Conservation (phyloP, 2,329 filamentous ascomycete genomes). For the Fusarium buxicola region DNA sequence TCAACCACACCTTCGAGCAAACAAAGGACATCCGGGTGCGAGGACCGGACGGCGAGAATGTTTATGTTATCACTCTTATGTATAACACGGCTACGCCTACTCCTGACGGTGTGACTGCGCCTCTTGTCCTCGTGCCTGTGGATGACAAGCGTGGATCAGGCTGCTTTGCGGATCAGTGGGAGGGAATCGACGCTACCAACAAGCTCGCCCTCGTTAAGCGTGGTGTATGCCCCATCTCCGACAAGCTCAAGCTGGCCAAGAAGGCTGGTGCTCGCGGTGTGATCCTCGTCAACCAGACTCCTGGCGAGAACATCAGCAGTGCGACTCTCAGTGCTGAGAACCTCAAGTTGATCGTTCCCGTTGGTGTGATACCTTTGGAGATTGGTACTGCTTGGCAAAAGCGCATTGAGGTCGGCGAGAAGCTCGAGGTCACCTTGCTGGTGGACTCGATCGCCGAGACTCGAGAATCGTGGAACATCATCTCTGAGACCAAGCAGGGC, state of each 20-base stretch:
- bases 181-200: conserved; percentile 56
- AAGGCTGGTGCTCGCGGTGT: conserved; percentile 57
- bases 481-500: conserved; percentile 57
- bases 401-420: conserved; percentile 50
- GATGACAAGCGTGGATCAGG: conserved; percentile 54
- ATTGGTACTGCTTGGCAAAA: conserved; percentile 52
- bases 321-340: conserved; percentile 65
- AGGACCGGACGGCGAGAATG: conserved; percentile 58
- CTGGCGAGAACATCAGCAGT: conserved; percentile 56
- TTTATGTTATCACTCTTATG: conserved; percentile 57
- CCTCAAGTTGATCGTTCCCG: conserved; percentile 50
- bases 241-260: conserved; percentile 59
- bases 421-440: conserved; percentile 50
- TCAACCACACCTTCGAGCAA: conserved; percentile 59
- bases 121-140: conserved; percentile 53
- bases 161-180: conserved; percentile 59
- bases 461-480: conserved; percentile 55
- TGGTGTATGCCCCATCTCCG: conserved; percentile 55
- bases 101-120: conserved; percentile 51
- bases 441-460: conserved; percentile 54
- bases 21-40: conserved; percentile 57
- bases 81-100: conserved; percentile 60
- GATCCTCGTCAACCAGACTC: conserved; percentile 71
- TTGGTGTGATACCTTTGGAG: conserved; percentile 52
- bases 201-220: conserved; percentile 61